Evolutionary conservation across 345 rosid genomes (phyloP), one percentile per base, ranked within the genome.

Genomic region (Ailanthus altissimus): DNA sequence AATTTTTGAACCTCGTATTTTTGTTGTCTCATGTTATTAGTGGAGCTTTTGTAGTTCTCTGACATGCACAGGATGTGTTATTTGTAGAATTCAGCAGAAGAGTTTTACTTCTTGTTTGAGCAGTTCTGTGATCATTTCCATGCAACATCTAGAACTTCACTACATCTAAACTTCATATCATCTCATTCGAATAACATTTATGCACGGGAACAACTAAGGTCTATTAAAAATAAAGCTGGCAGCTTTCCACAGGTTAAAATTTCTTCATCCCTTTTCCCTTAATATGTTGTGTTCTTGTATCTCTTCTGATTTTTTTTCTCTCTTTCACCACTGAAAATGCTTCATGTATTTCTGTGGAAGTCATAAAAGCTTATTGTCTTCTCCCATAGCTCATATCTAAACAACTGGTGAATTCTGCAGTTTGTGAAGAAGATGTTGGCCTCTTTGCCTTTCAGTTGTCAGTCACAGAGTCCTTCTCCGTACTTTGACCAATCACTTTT

Each of bases 391-490:
- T 49, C 43, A 62, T 73, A 26, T 74, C 72, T 66, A 49, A 80
- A 59, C 60, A 49, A 42, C 43, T 70, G 64, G 75, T 82, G 78
- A 51, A 40, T 83, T 78, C 75, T 78, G 82, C 93, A 93, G 98
- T 90, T 92, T 84, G 92, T 90, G 85, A 93, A 87, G 92, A 96
- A 91, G 90, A 90, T 96, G 93, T 81, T 93, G 83, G 82, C 78
- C 36, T 85, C 96, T 21, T 87, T 96, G 83, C 93, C 98, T 77
- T 90, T 90, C 75, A 85, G 86, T 81, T 92, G 98, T 72, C 99
- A 96, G 77, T 93, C 97, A 79, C 91, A 85, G 77, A 90, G 94
- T 84, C 98, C 99, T n/a, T 96, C 99, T 77, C 99, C 99, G 60
- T 96, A 93, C 75, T 93, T 93, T 68, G 99, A 96, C 81, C 99